Evolutionary conservation across 2,329 filamentous ascomycete species (phyloP), one percentile per base, ranked within the genome.

Genomic region (Aspergillus spinulosporus): DNA sequence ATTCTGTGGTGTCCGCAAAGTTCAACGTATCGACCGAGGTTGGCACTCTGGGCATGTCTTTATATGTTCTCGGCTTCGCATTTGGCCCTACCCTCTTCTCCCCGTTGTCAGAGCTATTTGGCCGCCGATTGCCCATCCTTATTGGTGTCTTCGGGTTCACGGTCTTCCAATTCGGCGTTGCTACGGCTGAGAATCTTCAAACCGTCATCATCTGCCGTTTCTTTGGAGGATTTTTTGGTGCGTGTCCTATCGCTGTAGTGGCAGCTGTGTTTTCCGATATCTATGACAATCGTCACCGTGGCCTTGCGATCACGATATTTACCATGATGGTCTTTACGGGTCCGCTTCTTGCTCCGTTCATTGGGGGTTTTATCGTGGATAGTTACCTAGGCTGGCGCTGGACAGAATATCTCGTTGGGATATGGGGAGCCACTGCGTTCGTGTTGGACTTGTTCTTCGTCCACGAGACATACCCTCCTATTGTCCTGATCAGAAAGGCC

Each of bases 101-200:
- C 6, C 84, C 85, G 0, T 64, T 87, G 21, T 82, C 78, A 49
- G 85, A 88, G 64, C 75, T 85, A 6, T 82, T 77, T 47, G 83
- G 83, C 0, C 73, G 82, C 68, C 84, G 76, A 68, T 15, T 77
- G 78, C 21, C 82, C 75, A 65, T 78, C 69, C 6, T 79, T 6
- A 70, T 74, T 5, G 71, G 72, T 5, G 68, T 79, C 50, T 61
- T 74, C n/a, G 65, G 72, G 0, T 70, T 78, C 9, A 73, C 63
- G 0, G 59, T 79, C 5, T 79, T 79, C 63, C 75, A 74, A 11
- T 74, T 78, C 37, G 76, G 71, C 3, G 72, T 74, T 0, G 78
- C 77, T 1, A 71, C 64, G 15, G 71, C 69, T 56, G 67, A 69
- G 53, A 72, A 71, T 48, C 64, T 74, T 3, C 68, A 72, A 28